phyloP scores from a whole-genome alignment of 495 filamentous ascomycete species.

The Apodospora peruviana region DNA sequence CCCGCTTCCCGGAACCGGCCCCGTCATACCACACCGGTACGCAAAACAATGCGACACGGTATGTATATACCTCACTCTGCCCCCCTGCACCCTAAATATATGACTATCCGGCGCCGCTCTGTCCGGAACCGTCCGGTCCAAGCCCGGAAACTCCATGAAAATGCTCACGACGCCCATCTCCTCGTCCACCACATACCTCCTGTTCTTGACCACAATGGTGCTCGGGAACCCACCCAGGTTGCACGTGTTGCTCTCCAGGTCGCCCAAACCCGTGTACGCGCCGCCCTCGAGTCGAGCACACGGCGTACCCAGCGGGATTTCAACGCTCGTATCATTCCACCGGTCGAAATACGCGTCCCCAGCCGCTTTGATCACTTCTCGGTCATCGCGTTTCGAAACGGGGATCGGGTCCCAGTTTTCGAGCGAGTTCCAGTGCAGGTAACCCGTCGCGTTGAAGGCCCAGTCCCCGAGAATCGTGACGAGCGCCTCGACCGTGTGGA shows the following conservation, averaged over 20 bases:
- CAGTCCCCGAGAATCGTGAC: conserved; percentile 32
- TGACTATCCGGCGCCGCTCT: conserved; percentile 28
- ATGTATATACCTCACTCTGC: conserved; percentile 32
- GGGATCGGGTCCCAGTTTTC: conserved; percentile 39
- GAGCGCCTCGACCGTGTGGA: conserved; percentile 28
- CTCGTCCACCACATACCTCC: conserved; percentile 34
- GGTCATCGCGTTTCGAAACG: conserved; percentile 21
- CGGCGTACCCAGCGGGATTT: conserved; percentile 23
- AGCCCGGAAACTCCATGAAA: conserved; percentile 25
- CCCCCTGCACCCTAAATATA: conserved; percentile 27
- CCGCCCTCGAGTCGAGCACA: conserved; percentile 34
- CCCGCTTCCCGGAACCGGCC: background rate
- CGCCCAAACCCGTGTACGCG: conserved; percentile 20
- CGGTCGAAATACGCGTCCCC: conserved; percentile 39
- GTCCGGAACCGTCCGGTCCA: conserved; percentile 18
- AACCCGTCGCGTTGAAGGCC: conserved; percentile 35
- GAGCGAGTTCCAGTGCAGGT: conserved; percentile 26
- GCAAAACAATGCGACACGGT: conserved; percentile 12
- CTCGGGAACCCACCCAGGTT: conserved; percentile 24
- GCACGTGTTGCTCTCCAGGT: conserved; percentile 23
- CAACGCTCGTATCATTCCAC: conserved; percentile 26
- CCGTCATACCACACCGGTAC: background rate
- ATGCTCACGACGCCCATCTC: conserved; percentile 28
- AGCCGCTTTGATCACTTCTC: conserved; percentile 32
- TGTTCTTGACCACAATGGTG: conserved; percentile 22